Evolutionary conservation across 257 asterid species (phyloP).

Genomic region (Nicotiana knightiana): DNA sequence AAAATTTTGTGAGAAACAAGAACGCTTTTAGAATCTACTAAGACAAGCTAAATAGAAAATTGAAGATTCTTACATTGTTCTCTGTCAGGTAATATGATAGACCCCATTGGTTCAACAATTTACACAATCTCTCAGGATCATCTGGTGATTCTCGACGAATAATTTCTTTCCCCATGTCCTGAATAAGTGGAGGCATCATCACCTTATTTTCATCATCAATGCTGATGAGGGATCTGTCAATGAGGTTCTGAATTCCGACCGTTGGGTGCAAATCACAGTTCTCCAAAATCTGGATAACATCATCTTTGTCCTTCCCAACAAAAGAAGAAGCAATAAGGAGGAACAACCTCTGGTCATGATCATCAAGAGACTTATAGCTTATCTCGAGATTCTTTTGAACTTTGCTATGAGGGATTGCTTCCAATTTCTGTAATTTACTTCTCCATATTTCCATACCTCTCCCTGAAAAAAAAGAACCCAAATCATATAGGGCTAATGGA

Average conservation of each 20-base stretch:
- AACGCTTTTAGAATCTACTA: neutral
- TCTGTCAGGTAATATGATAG: neutral
- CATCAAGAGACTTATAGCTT: conserved; percentile 13
- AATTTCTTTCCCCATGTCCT: conserved; percentile 15
- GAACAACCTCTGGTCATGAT: conserved; percentile 8
- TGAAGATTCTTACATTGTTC: neutral
- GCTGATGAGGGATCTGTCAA: conserved; percentile 11
- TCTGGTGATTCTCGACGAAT: conserved; percentile 10
- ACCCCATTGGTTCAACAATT: neutral
- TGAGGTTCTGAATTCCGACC: conserved; percentile 17
- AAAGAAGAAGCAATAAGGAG: conserved; percentile 5
- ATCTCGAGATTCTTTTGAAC: conserved; percentile 10
- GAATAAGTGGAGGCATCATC: conserved; percentile 8
- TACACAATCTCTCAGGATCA: conserved; percentile 10
- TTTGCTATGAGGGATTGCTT: conserved; percentile 9
- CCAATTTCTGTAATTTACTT: conserved; percentile 10
- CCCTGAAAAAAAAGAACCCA: conserved; percentile 10
- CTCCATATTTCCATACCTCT: conserved; percentile 6
- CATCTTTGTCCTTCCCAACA: conserved; percentile 15
- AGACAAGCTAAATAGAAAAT: neutral
- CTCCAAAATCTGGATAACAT: neutral
- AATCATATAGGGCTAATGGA: conserved; percentile 16
- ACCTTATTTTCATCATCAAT: conserved; percentile 3
- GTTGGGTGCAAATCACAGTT: conserved; percentile 9
- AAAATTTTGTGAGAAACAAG: neutral